Percentiles rank a stretch among this genome's conserved stretches.
phyloP scores from a whole-genome alignment of 352 stramenopile genomes.

The Globisporangium echinulatum region DNA sequence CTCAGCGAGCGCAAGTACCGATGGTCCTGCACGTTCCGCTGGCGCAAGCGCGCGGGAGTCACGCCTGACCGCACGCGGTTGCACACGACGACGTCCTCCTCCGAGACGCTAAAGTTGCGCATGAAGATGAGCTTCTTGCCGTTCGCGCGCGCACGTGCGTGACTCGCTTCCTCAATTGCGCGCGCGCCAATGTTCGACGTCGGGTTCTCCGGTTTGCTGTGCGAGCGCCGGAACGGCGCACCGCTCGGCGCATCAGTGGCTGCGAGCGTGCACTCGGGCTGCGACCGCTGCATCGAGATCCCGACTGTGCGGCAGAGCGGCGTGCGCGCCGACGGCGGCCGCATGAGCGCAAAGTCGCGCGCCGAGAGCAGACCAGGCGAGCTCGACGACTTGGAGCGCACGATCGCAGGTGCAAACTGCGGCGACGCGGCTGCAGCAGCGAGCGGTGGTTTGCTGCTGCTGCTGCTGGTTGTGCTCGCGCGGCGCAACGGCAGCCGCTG shows the following conservation, averaged over 20 bases:
- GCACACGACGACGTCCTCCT: conserved; percentile 65
- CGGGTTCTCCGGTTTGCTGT: conserved; percentile 51
- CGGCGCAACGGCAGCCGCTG: conserved; percentile 2
- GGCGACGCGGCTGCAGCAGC: neutral
- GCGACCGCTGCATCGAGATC: conserved; percentile 10
- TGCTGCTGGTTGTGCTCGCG: neutral
- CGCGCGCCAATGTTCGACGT: conserved; percentile 48
- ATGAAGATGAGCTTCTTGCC: conserved; percentile 51
- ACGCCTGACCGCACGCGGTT: conserved; percentile 59
- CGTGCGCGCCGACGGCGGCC: conserved; percentile 1
- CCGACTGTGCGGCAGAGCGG: conserved; percentile 7
- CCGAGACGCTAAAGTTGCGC: conserved; percentile 55
- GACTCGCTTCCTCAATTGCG: conserved; percentile 39
- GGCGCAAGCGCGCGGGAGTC: conserved; percentile 35
- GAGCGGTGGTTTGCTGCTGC: conserved; percentile 11
- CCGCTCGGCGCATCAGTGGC: neutral
- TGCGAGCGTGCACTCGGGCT: neutral
- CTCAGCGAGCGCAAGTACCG: conserved; percentile 46
- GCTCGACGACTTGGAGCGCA: neutral
- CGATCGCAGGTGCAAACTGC: neutral
- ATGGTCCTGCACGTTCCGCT: conserved; percentile 27
- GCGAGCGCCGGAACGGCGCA: conserved; percentile 36
- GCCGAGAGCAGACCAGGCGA: neutral
- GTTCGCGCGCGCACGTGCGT: conserved; percentile 23
- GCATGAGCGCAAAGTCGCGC: conserved; percentile 2